phyloP scores from a whole-genome alignment of 1,139 yeast species.

The Meyerozyma smithsonii region DNA sequence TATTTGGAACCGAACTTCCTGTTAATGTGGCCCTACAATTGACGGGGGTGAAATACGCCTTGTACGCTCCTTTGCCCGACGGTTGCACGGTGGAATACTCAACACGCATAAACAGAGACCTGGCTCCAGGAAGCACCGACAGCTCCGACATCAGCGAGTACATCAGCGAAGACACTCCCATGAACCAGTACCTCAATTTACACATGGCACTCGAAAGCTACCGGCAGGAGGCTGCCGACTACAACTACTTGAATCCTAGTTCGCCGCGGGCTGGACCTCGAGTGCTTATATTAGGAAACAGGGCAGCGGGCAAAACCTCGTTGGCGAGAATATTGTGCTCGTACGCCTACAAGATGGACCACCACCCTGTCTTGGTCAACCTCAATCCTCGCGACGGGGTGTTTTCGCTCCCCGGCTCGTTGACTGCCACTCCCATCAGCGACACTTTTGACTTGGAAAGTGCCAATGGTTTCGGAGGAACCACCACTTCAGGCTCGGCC shows the following conservation, averaged over 20 bases:
- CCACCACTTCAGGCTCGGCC: conserved; percentile 85
- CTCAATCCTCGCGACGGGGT: conserved; percentile 78
- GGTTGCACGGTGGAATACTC: conserved; percentile 51
- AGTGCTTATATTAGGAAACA: conserved; percentile 70
- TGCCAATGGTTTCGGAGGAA: conserved; percentile 70
- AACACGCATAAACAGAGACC: conserved; percentile 47
- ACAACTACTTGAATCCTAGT: conserved; percentile 16
- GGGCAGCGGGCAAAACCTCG: conserved; percentile 73
- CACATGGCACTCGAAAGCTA: conserved; percentile 72
- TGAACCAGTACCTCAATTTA: conserved; percentile 59
- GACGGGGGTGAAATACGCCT: conserved; percentile 54
- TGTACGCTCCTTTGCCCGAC: conserved; percentile 50
- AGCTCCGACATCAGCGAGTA: conserved; percentile 49
- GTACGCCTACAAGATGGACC: conserved; percentile 71
- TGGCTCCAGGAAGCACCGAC: conserved; percentile 25
- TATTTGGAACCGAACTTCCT: conserved; percentile 90
- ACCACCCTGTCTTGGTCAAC: conserved; percentile 68
- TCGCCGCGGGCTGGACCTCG: conserved; percentile 47
- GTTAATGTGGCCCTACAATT: conserved; percentile 59
- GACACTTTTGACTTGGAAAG: conserved; percentile 78
- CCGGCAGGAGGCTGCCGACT: conserved; percentile 34
- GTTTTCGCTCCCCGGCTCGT: conserved; percentile 77
- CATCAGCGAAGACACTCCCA: conserved; percentile 64
- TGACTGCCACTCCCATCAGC: conserved; percentile 80
- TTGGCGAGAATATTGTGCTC: conserved; percentile 64